A percentile compares a stretch with the other conserved stretches of the same genome.
These are phyloP conservation scores for Ensete glaucum DNA, from an alignment of 176 grass and related monocot genomes.

Conservation along the genomic window DNA sequence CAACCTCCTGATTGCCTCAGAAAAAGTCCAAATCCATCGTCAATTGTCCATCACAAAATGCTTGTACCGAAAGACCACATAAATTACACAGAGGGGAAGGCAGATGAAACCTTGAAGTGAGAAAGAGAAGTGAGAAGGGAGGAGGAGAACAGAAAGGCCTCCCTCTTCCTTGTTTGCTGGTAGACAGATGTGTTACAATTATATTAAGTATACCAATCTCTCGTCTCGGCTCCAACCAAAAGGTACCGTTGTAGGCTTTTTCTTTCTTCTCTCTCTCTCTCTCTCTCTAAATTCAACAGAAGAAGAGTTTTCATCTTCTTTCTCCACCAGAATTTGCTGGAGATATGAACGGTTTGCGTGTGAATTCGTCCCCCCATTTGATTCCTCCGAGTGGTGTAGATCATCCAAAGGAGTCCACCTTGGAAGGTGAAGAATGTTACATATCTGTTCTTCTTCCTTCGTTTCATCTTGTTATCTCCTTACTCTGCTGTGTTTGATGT, in stretches of 20 bases:
- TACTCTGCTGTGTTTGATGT: not conserved
- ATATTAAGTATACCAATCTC: too few species aligned
- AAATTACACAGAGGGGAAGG: too few species aligned
- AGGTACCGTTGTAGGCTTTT: not conserved
- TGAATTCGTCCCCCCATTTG: not conserved
- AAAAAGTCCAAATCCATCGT: too few species aligned
- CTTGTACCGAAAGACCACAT: too few species aligned
- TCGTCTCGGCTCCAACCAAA: not conserved
- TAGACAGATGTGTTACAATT: too few species aligned
- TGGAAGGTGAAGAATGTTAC: conserved; percentile 6
- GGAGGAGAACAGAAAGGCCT: too few species aligned
- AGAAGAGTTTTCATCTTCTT: too few species aligned
- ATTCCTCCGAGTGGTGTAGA: not conserved
- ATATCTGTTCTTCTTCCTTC: not conserved
- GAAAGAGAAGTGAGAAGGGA: too few species aligned
- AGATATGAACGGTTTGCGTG: not conserved
- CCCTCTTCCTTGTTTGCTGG: too few species aligned
- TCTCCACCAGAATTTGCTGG: not conserved
- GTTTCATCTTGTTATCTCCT: not conserved
- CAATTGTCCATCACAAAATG: too few species aligned
- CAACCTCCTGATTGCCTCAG: too few species aligned
- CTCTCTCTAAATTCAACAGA: not conserved
- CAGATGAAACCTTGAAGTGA: too few species aligned
- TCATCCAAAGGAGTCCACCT: not conserved
- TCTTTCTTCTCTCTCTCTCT: not conserved